Evolutionary conservation across 148 eudicot species (phyloP), one percentile per base, ranked within the genome.

Genomic region (Chenopodium suecicum): DNA sequence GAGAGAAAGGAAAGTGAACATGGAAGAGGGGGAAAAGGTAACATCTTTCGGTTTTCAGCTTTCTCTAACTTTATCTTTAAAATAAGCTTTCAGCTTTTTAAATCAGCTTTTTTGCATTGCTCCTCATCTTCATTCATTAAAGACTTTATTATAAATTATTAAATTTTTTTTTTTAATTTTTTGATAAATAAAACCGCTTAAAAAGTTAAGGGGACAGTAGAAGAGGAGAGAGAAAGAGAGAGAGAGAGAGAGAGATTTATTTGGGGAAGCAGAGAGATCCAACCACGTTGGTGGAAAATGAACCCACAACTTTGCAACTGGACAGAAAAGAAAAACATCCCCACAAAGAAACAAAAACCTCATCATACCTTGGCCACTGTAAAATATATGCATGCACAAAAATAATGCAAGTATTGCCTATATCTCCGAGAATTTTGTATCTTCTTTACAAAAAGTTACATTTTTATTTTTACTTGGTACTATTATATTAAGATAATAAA

Each of bases 271-370:
- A 80, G 80, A 70, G 79, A 81, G 84, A 85, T 78, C 84, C 82
- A 84, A 84, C 79, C 86, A 84, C 86, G 80, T 79, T 84, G 80
- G 83, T 70, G 46, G 76, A 83, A 62, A 47, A 7, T 71, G 86
- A 84, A 76, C 86, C 86, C 86, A 84, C 86, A 73, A 69, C 37
- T 27, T 70, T 20, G 52, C 76, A 73, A 72, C 31, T 65, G 72
- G 82, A 78, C 75, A 76, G 32, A 50, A 81, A 70, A 48, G 80
- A 72, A 80, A 84, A 84, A 84, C 80, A 80, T 76, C 80, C 86
- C 83, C 86, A 80, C 83, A 76, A 76, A 54, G 78, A 84, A 84
- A 84, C 86, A 84, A 84, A 84, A 80, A 73, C 73, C 58, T 80
- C 79, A 84, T 84, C 78, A 84, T 79, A 76, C 6, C 68, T 9